Evolutionary conservation across 352 stramenopile genomes (phyloP).

Genomic region (Detonula confervacea): DNA sequence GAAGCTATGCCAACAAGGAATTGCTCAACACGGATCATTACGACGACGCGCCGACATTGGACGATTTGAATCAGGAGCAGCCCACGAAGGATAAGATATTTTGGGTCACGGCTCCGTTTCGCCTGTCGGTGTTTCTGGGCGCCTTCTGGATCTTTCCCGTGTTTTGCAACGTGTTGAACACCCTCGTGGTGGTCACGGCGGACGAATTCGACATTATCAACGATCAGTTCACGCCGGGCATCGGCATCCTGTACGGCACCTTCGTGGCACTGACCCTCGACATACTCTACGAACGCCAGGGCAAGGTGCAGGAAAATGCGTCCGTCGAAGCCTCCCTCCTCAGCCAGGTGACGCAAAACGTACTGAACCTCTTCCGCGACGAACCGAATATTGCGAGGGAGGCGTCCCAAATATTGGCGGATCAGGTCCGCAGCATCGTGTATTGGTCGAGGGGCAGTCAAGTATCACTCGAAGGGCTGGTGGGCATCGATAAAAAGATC

Average conservation of each 20-base stretch:
- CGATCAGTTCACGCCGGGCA: conserved; percentile 69
- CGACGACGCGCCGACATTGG: conserved; percentile 2
- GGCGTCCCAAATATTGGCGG: conserved; percentile 57
- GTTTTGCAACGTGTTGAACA: conserved; percentile 46
- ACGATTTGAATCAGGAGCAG: conserved; percentile 36
- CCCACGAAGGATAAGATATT: conserved; percentile 28
- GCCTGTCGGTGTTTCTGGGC: conserved; percentile 37
- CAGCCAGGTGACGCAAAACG: conserved; percentile 53
- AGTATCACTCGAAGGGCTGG: no score
- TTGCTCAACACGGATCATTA: conserved; percentile 25
- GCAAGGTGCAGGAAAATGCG: conserved; percentile 62
- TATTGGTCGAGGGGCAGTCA: conserved; percentile 55
- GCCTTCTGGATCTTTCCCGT: conserved; percentile 54
- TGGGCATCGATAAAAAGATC: no score
- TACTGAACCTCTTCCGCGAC: conserved; percentile 58
- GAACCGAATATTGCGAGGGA: conserved; percentile 33
- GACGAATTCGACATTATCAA: conserved; percentile 60
- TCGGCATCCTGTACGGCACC: conserved; percentile 79
- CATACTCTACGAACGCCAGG: conserved; percentile 69
- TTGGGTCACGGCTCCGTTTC: conserved; percentile 43
- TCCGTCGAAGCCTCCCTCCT: conserved; percentile 62
- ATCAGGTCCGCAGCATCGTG: conserved; percentile 71
- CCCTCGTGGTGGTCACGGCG: conserved; percentile 42
- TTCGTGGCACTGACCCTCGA: conserved; percentile 75
- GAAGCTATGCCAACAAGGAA: conserved; percentile 29